A percentile compares a stretch with the other conserved stretches of the same genome.
Evolutionary conservation across 768 basidiomycete genomes (phyloP).

Genomic region (Mycena venus): DNA sequence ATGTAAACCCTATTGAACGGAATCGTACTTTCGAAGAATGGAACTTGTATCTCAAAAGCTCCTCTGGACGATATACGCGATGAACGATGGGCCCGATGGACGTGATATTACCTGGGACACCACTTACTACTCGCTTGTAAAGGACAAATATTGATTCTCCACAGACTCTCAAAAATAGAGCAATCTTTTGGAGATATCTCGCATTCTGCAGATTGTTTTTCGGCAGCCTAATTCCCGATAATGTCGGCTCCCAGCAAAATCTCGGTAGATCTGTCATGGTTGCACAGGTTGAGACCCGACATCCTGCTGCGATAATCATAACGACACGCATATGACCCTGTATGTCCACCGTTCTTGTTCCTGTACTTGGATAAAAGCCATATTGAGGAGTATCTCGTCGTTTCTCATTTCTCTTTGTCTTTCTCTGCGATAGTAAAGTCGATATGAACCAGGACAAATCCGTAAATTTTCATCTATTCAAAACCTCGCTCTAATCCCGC

Average conservation of each 20-base stretch:
- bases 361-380: neutral
- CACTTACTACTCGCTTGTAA: neutral
- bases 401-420: neutral
- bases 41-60: neutral
- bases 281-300: neutral
- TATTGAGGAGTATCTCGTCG: neutral
- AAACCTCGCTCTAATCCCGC: neutral
- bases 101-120: neutral
- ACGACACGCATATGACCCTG: neutral
- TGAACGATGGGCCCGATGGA: neutral
- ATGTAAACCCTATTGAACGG: neutral
- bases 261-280: neutral
- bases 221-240: neutral
- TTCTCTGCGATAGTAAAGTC: neutral
- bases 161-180: neutral
- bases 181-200: neutral
- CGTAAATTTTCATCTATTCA: neutral
- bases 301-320: neutral
- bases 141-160: neutral
- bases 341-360: neutral
- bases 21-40: neutral
- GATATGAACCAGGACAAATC: neutral
- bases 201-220: neutral
- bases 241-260: neutral
- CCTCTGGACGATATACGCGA: neutral